Evolutionary conservation across 306 rosid species (phyloP).

Genomic region (Oxytropis ochrocephala): DNA sequence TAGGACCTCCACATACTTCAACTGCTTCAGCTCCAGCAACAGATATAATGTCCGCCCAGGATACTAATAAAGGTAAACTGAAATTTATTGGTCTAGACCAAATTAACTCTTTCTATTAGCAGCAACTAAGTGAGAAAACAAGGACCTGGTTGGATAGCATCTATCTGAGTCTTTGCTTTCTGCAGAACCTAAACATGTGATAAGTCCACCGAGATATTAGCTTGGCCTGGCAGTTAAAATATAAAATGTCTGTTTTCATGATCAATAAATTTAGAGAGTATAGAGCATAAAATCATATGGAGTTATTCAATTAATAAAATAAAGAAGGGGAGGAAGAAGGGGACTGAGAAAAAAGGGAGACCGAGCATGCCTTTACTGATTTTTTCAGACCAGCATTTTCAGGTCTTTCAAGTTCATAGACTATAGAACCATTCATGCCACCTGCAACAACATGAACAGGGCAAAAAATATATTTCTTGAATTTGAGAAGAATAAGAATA

Average conservation of each 20-base stretch:
- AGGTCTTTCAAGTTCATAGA: conserved; percentile 79
- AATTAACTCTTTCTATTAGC: conserved; percentile 15
- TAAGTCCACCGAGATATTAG: conserved; percentile 23
- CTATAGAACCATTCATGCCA: conserved; percentile 92
- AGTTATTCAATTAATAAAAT: not conserved
- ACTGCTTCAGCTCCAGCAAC: conserved; percentile 97
- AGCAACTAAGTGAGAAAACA: conserved; percentile 20
- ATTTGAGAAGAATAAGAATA: not conserved
- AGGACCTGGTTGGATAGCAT: conserved; percentile 66
- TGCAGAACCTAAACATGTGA: conserved; percentile 53
- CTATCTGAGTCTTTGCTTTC: conserved; percentile 77
- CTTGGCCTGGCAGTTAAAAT: conserved; percentile 12
- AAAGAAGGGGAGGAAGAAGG: not conserved
- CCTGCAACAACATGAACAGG: conserved; percentile 47
- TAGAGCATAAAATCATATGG: not conserved
- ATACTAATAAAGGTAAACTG: conserved; percentile 43
- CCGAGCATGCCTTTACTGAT: conserved; percentile 62
- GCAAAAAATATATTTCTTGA: not conserved
- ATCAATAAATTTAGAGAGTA: not conserved
- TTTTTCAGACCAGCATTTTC: conserved; percentile 79
- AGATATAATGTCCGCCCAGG: conserved; percentile 92
- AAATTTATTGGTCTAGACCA: conserved; percentile 26
- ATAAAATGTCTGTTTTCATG: conserved; percentile 7
- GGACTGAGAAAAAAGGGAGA: conserved; percentile 19
- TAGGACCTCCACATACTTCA: conserved; percentile 86